phyloP scores from a whole-genome alignment of 192 early-diverging fungal genomes.

The Coemansia javaensis region DNA sequence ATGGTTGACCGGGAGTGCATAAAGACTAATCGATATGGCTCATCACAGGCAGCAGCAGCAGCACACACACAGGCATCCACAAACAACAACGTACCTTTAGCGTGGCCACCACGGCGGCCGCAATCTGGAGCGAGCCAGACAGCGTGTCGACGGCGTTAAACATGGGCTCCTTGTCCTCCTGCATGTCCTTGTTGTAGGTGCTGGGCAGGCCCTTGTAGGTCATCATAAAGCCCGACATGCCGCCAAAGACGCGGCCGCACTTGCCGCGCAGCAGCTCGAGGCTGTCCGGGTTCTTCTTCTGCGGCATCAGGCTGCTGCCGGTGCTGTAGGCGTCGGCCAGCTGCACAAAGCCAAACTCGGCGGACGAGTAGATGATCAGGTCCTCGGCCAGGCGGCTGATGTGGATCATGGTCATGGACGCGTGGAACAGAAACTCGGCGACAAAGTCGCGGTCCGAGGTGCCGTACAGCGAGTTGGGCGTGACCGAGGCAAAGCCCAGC shows the following conservation, averaged over 20 bases:
- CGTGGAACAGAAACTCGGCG: conserved; percentile 95
- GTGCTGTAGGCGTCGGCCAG: conserved; percentile 98
- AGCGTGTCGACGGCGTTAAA: conserved; percentile 93
- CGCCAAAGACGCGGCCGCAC: conserved; percentile 92
- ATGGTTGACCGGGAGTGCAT: conserved; percentile 18
- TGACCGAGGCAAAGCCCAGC: conserved; percentile 78
- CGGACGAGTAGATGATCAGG: conserved; percentile 88
- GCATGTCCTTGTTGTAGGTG: conserved; percentile 99
- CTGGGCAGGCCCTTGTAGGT: conserved; percentile 93
- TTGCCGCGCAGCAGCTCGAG: conserved; percentile 95
- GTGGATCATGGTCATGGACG: conserved; percentile 87
- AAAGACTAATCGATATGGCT: conserved; percentile 49
- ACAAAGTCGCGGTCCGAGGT: conserved; percentile 97
- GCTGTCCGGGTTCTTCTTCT: conserved; percentile 99
- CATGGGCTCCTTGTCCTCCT: conserved; percentile 99
- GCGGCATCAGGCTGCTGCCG: conserved; percentile 96
- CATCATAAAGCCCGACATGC: conserved; percentile 97
- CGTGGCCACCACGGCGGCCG: conserved; percentile 87
- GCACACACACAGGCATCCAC: neutral
- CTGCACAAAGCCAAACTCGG: conserved; percentile 92
- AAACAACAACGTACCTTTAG: conserved; percentile 53
- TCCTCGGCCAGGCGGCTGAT: conserved; percentile 89
- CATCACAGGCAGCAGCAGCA: conserved; percentile 18
- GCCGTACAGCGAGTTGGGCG: conserved; percentile 87
- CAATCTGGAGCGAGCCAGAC: conserved; percentile 86